phyloP scores from a whole-genome alignment of 2,329 filamentous ascomycete genomes.

The Colletotrichum sansevieriae region DNA sequence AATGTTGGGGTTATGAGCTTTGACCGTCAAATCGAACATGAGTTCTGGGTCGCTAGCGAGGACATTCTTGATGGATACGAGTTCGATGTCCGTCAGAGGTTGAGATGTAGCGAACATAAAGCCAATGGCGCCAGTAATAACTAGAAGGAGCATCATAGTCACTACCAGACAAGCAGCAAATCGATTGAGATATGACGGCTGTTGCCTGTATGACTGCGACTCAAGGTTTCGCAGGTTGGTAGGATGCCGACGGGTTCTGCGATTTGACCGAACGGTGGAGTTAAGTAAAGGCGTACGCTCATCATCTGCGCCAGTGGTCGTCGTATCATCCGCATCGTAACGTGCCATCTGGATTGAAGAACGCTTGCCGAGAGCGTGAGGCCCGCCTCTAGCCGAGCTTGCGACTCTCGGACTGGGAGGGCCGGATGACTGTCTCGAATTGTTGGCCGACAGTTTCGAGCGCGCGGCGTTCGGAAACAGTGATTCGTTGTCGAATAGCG shows the following conservation, averaged over 20 bases:
- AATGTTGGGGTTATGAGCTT: constrained; percentile 92
- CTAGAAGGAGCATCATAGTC: constrained; percentile 82
- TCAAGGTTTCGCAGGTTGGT: constrained; percentile 78
- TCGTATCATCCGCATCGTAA: constrained; percentile 77
- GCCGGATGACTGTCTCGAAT: constrained; percentile 72
- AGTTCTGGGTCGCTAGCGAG: constrained; percentile 94
- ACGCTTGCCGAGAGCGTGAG: constrained; percentile 57
- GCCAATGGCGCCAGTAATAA: constrained; percentile 86
- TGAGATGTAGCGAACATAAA: constrained; percentile 95
- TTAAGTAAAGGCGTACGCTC: constrained; percentile 86
- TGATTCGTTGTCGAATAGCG: constrained; percentile 82
- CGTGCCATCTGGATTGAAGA: constrained; percentile 70
- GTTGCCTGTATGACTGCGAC: constrained; percentile 74
- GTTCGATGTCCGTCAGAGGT: constrained; percentile 82
- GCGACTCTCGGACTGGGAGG: constrained; percentile 75
- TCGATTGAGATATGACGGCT: constrained; percentile 74
- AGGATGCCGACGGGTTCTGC: constrained; percentile 67
- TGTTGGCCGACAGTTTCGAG: constrained; percentile 70
- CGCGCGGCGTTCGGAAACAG: constrained; percentile 78
- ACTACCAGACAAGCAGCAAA: constrained; percentile 90
- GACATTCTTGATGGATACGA: constrained; percentile 88
- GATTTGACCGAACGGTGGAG: constrained; percentile 68
- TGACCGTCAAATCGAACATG: constrained; percentile 91
- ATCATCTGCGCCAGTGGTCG: constrained; percentile 80
- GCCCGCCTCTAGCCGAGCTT: constrained; percentile 46